These are phyloP conservation scores for Globisporangium paroecandrum DNA, from an alignment of 352 stramenopile species.

Conservation along the genomic window DNA sequence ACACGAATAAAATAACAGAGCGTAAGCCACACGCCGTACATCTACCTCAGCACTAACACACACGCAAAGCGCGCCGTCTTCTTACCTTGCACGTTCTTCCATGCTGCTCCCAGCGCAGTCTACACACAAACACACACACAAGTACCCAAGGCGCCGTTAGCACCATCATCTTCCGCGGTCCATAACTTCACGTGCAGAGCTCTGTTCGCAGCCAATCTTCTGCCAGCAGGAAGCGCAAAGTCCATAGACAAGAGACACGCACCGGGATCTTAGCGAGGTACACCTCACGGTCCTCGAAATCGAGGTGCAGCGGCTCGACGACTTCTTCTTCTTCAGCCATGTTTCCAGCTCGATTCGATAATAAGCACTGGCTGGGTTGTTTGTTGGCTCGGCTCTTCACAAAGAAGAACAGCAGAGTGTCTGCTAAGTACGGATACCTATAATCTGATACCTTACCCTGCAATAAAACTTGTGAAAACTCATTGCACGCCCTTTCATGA, in stretches of 20 bases:
- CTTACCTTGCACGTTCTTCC: constrained; percentile 81
- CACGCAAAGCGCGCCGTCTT: not conserved
- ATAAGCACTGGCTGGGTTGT: constrained; percentile 8
- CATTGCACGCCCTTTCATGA: not conserved
- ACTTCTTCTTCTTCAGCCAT: constrained; percentile 87
- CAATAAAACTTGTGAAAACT: not conserved
- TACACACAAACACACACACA: constrained; percentile 20
- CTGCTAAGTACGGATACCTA: not conserved
- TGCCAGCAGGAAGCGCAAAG: not conserved
- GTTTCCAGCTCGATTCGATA: constrained; percentile 6
- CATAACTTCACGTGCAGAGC: not conserved
- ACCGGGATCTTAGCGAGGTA: constrained; percentile 87
- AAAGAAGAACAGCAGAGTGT: not conserved
- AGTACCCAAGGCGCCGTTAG: constrained; percentile 2
- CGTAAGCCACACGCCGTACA: not conserved
- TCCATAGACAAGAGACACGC: constrained; percentile 6
- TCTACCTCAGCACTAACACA: not conserved
- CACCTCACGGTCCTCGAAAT: constrained; percentile 84
- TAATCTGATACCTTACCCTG: not conserved
- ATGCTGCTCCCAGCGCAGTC: constrained; percentile 67
- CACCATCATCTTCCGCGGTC: not conserved
- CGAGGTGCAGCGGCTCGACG: constrained; percentile 86
- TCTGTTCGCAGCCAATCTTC: not conserved
- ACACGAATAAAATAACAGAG: constrained; percentile 5
- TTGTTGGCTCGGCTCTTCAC: not conserved